phyloP scores from a whole-genome alignment of 129 eudicot genomes.

The Mikania micrantha region DNA sequence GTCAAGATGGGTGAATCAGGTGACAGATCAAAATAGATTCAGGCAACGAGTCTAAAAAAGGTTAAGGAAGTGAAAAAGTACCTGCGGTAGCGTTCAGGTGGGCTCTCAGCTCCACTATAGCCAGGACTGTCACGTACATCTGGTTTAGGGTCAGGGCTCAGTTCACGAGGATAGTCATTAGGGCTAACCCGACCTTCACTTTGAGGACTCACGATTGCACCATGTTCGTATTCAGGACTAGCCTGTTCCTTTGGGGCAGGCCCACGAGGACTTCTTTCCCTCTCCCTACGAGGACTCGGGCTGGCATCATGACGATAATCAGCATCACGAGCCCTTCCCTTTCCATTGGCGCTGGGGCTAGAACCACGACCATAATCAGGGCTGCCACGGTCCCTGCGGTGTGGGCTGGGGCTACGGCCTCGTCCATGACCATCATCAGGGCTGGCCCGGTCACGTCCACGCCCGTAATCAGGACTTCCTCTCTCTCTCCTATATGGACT shows the following conservation, averaged over 20 bases:
- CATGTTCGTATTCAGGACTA: slow-evolving; percentile 44
- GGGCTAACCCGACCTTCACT: slow-evolving; percentile 36
- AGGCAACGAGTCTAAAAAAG: too few relatives aligned
- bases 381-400: slow-evolving; percentile 58
- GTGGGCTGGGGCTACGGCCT: slow-evolving; percentile 58
- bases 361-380: slow-evolving; percentile 56
- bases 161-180: slow-evolving; percentile 36
- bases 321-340: slow-evolving; percentile 31
- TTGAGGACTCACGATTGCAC: slow-evolving; percentile 42
- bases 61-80: too few relatives aligned
- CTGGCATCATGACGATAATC: slow-evolving; percentile 38
- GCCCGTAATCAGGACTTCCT: slow-evolving; percentile 95
- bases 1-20: neutral
- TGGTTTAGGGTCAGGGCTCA: slow-evolving; percentile 33
- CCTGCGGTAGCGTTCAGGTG: slow-evolving; percentile 47
- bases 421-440: slow-evolving; percentile 82
- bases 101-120: slow-evolving; percentile 52
- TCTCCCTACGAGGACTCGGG: slow-evolving; percentile 55
- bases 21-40: neutral
- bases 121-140: slow-evolving; percentile 34
- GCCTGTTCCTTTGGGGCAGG: slow-evolving; percentile 34
- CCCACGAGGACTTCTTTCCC: slow-evolving; percentile 38
- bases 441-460: slow-evolving; percentile 60
- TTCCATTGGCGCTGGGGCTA: slow-evolving; percentile 42
- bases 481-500: slow-evolving; percentile 72